Percentiles rank a stretch among this genome's conserved stretches.
phyloP scores from a whole-genome alignment of 768 basidiomycete genomes.

The Tulasnella sp. region DNA sequence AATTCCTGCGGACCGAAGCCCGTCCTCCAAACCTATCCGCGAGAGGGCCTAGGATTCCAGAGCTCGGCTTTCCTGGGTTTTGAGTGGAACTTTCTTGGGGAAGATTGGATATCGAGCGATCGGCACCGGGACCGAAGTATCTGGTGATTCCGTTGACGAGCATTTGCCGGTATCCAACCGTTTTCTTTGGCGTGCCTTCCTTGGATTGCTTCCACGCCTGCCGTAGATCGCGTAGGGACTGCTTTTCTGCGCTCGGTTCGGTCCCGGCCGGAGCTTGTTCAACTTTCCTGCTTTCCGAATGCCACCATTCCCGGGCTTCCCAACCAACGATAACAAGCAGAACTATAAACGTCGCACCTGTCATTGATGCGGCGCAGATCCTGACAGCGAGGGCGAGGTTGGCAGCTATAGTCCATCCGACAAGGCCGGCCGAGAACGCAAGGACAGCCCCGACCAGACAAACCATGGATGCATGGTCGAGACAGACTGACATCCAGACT shows the following conservation, averaged over 20 bases:
- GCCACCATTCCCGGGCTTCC: constrained; percentile 15
- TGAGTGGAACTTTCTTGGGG: too few species aligned
- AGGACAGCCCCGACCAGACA: constrained; percentile 17
- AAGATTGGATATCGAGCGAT: too few species aligned
- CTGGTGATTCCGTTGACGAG: too few species aligned
- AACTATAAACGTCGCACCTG: constrained; percentile 14
- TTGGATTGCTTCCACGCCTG: too few species aligned
- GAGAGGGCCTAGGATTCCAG: too few species aligned
- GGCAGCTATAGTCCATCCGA: constrained; percentile 1
- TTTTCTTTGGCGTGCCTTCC: too few species aligned
- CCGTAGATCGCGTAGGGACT: not conserved
- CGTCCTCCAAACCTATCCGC: too few species aligned
- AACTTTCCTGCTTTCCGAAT: not conserved
- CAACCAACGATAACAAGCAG: constrained; percentile 15
- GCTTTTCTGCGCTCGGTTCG: not conserved
- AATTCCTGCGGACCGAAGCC: too few species aligned
- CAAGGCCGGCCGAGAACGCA: constrained; percentile 19
- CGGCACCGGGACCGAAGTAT: too few species aligned
- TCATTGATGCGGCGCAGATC: not conserved
- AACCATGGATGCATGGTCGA: constrained; percentile 9
- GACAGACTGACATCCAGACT: constrained; percentile 19
- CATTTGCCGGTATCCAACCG: too few species aligned
- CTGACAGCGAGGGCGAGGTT: not conserved
- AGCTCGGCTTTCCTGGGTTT: too few species aligned
- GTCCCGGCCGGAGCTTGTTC: not conserved